Evolutionary conservation across 805 yeast species (phyloP).

Genomic region (Maudiozyma pseudohumilis): DNA sequence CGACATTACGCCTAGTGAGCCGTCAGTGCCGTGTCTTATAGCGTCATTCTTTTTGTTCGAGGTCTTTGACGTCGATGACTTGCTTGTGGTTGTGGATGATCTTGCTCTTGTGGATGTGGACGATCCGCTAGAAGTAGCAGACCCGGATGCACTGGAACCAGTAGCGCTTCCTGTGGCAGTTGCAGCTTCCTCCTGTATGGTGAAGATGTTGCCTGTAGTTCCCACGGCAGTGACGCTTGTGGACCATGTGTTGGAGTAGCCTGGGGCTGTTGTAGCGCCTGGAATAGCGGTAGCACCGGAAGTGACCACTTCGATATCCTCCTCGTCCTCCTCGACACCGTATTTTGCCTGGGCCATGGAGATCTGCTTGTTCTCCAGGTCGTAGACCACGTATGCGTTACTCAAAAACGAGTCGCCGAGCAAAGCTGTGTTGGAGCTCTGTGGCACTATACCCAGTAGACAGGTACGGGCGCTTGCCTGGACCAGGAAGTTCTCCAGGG

Average conservation of each 20-base stretch:
- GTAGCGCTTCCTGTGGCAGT: not conserved
- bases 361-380: constrained; percentile 46
- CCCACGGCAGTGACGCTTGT: constrained; percentile 12
- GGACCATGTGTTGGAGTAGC: constrained; percentile 38
- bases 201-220: constrained; percentile 25
- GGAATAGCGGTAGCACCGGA: constrained; percentile 30
- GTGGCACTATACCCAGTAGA: constrained; percentile 33
- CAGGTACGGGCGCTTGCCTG: constrained; percentile 25
- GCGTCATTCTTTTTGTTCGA: not conserved
- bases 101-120: not conserved
- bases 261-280: constrained; percentile 38
- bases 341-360: constrained; percentile 43
- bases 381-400: constrained; percentile 56
- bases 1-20: not conserved
- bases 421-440: constrained; percentile 24
- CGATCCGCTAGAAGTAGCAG: not conserved
- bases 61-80: not conserved
- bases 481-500: constrained; percentile 31
- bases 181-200: constrained; percentile 3
- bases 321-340: constrained; percentile 5
- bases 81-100: not conserved
- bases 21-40: not conserved
- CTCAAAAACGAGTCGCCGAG: constrained; percentile 50
- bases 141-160: not conserved
- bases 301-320: constrained; percentile 19